phyloP scores from a whole-genome alignment of 2,329 filamentous ascomycete genomes.

The Aciculosporium take region DNA sequence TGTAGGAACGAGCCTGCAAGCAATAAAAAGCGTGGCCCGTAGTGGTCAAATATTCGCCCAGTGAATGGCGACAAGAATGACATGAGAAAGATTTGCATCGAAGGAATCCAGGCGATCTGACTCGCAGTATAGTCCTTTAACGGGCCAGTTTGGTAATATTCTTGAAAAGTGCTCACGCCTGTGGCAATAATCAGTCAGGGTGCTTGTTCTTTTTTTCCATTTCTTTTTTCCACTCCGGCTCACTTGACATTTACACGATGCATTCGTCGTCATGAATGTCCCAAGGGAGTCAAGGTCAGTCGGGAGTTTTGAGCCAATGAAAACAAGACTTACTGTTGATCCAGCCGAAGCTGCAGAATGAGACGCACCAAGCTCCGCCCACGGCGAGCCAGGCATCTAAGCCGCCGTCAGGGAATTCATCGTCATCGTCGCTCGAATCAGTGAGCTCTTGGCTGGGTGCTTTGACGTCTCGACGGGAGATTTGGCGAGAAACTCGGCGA shows the following conservation, averaged over 20 bases:
- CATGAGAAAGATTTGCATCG: conserved; percentile 27
- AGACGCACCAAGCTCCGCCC: conserved; percentile 20
- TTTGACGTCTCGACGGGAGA: conserved; percentile 1
- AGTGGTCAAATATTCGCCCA: conserved; percentile 38
- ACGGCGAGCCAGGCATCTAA: conserved; percentile 20
- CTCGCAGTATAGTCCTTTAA: conserved; percentile 34
- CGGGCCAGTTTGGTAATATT: conserved; percentile 39
- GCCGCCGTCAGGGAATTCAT: conserved; percentile 14
- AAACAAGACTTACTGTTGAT: conserved; percentile 5
- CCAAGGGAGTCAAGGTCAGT: not conserved
- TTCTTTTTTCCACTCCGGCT: too few species aligned
- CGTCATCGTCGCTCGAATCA: not conserved
- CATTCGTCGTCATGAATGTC: not conserved
- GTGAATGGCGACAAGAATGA: conserved; percentile 1
- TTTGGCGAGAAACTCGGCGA: conserved; percentile 3
- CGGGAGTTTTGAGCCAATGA: not conserved
- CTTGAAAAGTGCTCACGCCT: conserved; percentile 40
- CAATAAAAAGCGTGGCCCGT: conserved; percentile 44
- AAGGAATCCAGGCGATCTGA: conserved; percentile 48
- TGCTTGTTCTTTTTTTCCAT: too few species aligned
- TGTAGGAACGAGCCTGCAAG: conserved; percentile 38
- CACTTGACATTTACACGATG: too few species aligned
- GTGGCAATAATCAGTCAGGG: not conserved
- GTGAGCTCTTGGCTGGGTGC: not conserved
- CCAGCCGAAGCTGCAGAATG: conserved; percentile 23